Conservation (phyloP, 2,329 filamentous ascomycete genomes). For the Rugonectria rugulosa region DNA sequence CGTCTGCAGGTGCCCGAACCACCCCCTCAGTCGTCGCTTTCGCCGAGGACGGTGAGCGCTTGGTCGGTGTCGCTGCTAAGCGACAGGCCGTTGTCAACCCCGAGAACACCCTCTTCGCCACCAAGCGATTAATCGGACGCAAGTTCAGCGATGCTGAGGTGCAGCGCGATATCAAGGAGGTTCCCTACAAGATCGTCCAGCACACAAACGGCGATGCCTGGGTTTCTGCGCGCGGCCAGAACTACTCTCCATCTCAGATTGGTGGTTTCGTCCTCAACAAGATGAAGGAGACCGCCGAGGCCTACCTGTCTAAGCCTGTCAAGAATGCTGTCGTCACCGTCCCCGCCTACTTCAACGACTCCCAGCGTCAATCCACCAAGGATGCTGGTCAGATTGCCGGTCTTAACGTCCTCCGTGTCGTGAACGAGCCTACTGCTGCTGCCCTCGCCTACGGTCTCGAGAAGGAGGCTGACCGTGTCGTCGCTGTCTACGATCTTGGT, state of each 20-base stretch:
- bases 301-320: conserved; percentile 86
- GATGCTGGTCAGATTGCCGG: conserved; percentile 96
- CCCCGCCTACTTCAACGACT: conserved; percentile 98
- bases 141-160: conserved; percentile 95
- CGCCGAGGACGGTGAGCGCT: conserved; percentile 91
- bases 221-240: conserved; percentile 91
- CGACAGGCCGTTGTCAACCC: conserved; percentile 98
- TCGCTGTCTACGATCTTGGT: conserved; percentile 97
- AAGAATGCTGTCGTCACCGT: conserved; percentile 98
- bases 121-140: conserved; percentile 97
- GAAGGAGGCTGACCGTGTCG: conserved; percentile 88
- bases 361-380: conserved; percentile 97
- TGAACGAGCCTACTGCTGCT: conserved; percentile 97
- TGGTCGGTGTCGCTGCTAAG: conserved; percentile 97
- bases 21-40: conserved; percentile 89
- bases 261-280: conserved; percentile 96
- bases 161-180: conserved; percentile 96
- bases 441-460: conserved; percentile 95
- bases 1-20: conserved; percentile 46
- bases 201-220: conserved; percentile 96
- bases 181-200: conserved; percentile 98
- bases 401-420: conserved; percentile 95
- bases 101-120: conserved; percentile 97
- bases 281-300: conserved; percentile 99
- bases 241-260: conserved; percentile 98